Evolutionary conservation across 345 rosid species (phyloP), one percentile per base, ranked within the genome.

Genomic region (Brassica rapa): DNA sequence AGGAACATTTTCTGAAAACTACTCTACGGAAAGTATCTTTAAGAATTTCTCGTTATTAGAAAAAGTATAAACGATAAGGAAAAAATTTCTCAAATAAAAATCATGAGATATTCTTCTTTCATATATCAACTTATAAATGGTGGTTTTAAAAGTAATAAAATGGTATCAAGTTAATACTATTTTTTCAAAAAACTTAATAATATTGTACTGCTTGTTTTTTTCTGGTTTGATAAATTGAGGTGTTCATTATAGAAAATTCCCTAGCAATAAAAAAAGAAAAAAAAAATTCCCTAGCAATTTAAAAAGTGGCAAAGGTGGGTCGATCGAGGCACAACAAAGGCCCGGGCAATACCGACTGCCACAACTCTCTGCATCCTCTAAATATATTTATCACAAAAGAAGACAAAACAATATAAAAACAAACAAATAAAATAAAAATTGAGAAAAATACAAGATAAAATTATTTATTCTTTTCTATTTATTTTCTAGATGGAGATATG

Each of bases 291-390:
- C 4, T 51, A 64, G 21, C 37, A 43, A 59, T 6, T 39, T 15
- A 25, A 35, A 46, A 57, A 24, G 55, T 49, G 53, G 65, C 23
- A 46, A 67, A 76, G 82, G 86, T 86, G 90, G 88, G 90, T 79
- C 84, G 83, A 32, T 64, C 82, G 84, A 83, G 82, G 81, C 88
- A 68, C 68, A 77, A 59, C 74, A 70, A 5, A 80, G 87, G 87
- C 86, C 89, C 62, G 82, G 85, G 87, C n/a, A n/a, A n/a, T 85
- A 74, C 84, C 82, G 87, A 83, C 88, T 88, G 88, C 89, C 88
- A 85, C 86, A 80, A 83, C 84, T 84, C 25, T 83, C 81, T 77
- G 78, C 85, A 74, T 74, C 70, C 61, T 62, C 61, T 49, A 59
- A 1, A 32, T 32, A 33, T 15, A 53, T 53, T 53, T 69, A 53